Percentiles rank a stretch among this genome's conserved stretches.
Evolutionary conservation across 371 early-diverging fungal species (phyloP).

Genomic region (Antonospora locustae): DNA sequence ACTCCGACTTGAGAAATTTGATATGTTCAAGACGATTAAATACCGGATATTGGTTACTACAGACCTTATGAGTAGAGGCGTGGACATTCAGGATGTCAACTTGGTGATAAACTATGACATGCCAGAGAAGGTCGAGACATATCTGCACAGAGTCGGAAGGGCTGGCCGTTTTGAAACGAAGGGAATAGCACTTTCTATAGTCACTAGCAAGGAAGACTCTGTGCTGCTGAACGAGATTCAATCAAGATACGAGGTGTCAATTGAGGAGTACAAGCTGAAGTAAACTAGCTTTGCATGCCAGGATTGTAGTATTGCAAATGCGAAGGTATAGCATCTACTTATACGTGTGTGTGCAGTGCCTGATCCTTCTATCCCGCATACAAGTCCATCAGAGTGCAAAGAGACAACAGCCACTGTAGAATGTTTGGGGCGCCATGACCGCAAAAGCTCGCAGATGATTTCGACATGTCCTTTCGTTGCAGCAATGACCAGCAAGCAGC

Average conservation of each 20-base stretch:
- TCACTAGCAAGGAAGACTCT: conserved; percentile 70
- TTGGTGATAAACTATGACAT: conserved; percentile 97
- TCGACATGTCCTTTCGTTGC: too few species aligned
- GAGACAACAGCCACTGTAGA: too few species aligned
- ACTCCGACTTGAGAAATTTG: conserved; percentile 72
- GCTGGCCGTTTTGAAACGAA: conserved; percentile 98
- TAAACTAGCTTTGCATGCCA: too few species aligned
- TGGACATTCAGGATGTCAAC: conserved; percentile 91
- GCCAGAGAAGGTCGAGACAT: conserved; percentile 75
- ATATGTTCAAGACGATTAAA: conserved; percentile 77
- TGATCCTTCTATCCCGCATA: too few species aligned
- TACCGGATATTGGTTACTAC: conserved; percentile 90
- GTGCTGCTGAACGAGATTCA: conserved; percentile 70
- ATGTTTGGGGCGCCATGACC: too few species aligned
- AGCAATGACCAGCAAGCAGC: too few species aligned
- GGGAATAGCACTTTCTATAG: conserved; percentile 86
- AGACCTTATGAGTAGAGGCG: conserved; percentile 89
- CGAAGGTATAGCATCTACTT: too few species aligned
- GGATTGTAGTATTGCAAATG: too few species aligned
- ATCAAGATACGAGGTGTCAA: conserved; percentile 79
- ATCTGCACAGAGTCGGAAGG: conserved; percentile 88
- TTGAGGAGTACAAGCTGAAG: too few species aligned
- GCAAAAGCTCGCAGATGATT: too few species aligned
- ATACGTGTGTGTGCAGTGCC: too few species aligned
- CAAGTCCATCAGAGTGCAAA: too few species aligned